Percentiles rank a stretch among this genome's conserved stretches.
Evolutionary conservation across 2,329 filamentous ascomycete species (phyloP).

Genomic region (Aspergillus neoniger): DNA sequence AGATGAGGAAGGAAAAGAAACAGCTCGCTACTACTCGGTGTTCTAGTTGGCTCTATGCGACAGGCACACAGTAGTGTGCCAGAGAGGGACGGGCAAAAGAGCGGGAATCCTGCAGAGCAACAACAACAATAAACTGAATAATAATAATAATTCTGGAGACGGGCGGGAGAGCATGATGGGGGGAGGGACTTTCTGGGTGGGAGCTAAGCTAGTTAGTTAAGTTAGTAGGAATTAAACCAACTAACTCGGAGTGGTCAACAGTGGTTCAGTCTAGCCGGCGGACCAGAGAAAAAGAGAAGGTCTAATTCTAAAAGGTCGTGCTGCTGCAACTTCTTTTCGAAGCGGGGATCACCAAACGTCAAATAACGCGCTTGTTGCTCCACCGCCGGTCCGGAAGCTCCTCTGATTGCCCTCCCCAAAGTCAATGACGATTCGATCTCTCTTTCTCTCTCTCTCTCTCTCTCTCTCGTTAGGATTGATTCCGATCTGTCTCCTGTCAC

Average conservation of each 20-base stretch:
- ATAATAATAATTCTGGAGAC: background rate
- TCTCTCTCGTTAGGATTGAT: background rate
- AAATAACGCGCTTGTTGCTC: background rate
- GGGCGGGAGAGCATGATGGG: constrained; percentile 5
- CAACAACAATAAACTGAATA: background rate
- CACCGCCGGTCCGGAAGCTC: background rate
- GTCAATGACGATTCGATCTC: constrained; percentile 2
- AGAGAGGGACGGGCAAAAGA: background rate
- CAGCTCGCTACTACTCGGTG: too few species aligned
- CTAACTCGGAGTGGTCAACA: background rate
- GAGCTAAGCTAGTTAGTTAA: too few species aligned
- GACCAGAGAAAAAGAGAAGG: constrained; percentile 5
- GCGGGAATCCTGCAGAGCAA: background rate
- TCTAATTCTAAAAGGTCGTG: background rate
- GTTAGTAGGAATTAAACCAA: background rate
- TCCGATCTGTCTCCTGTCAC: background rate
- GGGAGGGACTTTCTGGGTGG: background rate
- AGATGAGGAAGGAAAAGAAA: too few species aligned
- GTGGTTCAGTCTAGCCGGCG: constrained; percentile 4
- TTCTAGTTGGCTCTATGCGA: constrained; percentile 1
- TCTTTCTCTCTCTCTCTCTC: background rate
- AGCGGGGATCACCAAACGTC: constrained; percentile 11
- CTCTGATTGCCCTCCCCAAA: background rate
- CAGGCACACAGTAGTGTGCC: background rate
- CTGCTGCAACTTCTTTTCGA: background rate